These are phyloP conservation scores for Phytophthora ramorum DNA, from an alignment of 352 stramenopile genomes.

Conservation along the genomic window DNA sequence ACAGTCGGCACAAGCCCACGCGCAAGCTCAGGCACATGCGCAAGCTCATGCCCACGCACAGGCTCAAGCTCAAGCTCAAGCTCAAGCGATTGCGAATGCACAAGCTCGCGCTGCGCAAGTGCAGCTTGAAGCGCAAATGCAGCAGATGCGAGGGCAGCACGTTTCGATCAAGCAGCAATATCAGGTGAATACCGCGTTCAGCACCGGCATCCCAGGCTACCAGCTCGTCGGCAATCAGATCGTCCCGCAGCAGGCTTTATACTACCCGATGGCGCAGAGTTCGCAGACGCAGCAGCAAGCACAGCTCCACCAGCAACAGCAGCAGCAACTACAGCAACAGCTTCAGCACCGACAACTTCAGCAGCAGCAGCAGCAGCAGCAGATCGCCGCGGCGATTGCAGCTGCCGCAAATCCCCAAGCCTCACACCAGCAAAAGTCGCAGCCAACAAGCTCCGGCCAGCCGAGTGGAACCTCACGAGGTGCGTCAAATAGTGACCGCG, in stretches of 20 bases:
- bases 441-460: conserved; percentile 21
- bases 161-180: conserved; percentile 68
- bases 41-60: conserved; percentile 52
- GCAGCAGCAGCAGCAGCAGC: conserved; percentile 51
- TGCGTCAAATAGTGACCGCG: conserved; percentile 26
- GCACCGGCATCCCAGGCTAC: conserved; percentile 57
- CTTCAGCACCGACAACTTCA: conserved; percentile 50
- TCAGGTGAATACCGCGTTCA: conserved; percentile 65
- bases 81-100: conserved; percentile 51
- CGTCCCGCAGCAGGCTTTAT: conserved; percentile 60
- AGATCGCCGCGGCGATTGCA: conserved; percentile 47
- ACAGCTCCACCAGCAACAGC: conserved; percentile 51
- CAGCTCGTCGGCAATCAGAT: conserved; percentile 74
- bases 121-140: conserved; percentile 59
- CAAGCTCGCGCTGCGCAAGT: conserved; percentile 52
- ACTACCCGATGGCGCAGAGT: conserved; percentile 58
- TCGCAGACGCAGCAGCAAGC: conserved; percentile 51
- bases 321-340: conserved; percentile 59
- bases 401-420: conserved; percentile 39
- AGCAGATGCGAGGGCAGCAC: conserved; percentile 45
- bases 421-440: conserved; percentile 40
- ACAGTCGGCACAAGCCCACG: conserved; percentile 49
- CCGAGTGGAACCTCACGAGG: conserved; percentile 34
- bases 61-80: conserved; percentile 60
- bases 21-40: conserved; percentile 48